These are phyloP conservation scores for Amanita thiersii DNA, from an alignment of 768 basidiomycete genomes.

Conservation along the genomic window DNA sequence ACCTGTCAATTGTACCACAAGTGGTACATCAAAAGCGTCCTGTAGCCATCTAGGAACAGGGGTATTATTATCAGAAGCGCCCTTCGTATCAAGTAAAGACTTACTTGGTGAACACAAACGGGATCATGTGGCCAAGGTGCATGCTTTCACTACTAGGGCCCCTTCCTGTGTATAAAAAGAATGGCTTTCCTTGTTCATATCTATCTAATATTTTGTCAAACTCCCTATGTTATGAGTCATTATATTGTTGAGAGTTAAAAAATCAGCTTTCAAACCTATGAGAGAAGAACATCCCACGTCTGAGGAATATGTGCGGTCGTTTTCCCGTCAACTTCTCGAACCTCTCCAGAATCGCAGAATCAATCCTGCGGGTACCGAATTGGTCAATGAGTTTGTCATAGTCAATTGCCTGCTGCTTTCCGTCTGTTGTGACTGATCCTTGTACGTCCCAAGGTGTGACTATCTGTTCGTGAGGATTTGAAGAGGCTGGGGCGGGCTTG, in stretches of 20 bases:
- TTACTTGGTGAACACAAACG: slow-evolving; percentile 95
- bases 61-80: slow-evolving; percentile 3
- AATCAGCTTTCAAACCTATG: slow-evolving; percentile 59
- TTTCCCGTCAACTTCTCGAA: slow-evolving; percentile 90
- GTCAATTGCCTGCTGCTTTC: slow-evolving; percentile 89
- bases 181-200: slow-evolving; percentile 94
- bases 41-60: slow-evolving; percentile 98
- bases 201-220: slow-evolving; percentile 90
- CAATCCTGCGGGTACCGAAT: slow-evolving; percentile 85
- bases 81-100: slow-evolving; percentile 16
- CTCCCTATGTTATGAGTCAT: slow-evolving; percentile 46
- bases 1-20: slow-evolving; percentile 96
- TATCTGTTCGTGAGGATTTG: slow-evolving; percentile 45
- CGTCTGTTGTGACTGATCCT: slow-evolving; percentile 80
- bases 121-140: slow-evolving; percentile 97
- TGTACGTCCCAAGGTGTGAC: slow-evolving; percentile 99
- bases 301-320: slow-evolving; percentile 79
- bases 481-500: slow-evolving; percentile 10
- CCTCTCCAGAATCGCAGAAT: slow-evolving; percentile 68
- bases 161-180: slow-evolving; percentile 95
- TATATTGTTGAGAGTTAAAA: background rate
- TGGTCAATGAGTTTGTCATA: slow-evolving; percentile 93
- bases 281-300: slow-evolving; percentile 95
- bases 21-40: slow-evolving; percentile 88
- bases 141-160: slow-evolving; percentile 95